phyloP scores from a whole-genome alignment of 1,139 yeast species.

The Blastobotrys indianensis region DNA sequence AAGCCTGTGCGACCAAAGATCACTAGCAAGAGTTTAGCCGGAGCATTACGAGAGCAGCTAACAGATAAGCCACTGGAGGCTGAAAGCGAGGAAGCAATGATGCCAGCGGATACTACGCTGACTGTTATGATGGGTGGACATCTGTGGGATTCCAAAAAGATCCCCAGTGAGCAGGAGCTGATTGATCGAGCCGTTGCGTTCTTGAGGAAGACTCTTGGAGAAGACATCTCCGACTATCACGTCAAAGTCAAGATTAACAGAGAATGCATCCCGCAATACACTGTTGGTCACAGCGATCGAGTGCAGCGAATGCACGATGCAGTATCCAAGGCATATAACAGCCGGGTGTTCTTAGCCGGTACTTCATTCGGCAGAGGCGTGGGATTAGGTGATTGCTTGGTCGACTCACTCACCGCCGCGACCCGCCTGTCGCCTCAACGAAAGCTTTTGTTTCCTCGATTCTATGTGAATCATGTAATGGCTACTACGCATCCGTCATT shows the following conservation, averaged over 20 bases:
- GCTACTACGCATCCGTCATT: slow-evolving; percentile 22
- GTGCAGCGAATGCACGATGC: slow-evolving; percentile 37
- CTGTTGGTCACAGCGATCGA: slow-evolving; percentile 59
- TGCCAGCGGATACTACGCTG: slow-evolving; percentile 44
- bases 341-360: slow-evolving; percentile 62
- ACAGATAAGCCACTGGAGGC: slow-evolving; percentile 2
- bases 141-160: slow-evolving; percentile 36
- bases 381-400: slow-evolving; percentile 85
- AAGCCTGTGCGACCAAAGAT: too few species aligned
- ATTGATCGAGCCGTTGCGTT: slow-evolving; percentile 43
- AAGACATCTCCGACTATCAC: slow-evolving; percentile 37
- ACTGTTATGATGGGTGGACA: slow-evolving; percentile 94
- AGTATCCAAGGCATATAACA: slow-evolving; percentile 36
- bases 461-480: slow-evolving; percentile 25
- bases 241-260: slow-evolving; percentile 35
- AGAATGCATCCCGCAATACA: slow-evolving; percentile 76
- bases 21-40: too few species aligned
- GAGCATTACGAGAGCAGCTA: slow-evolving; percentile 11
- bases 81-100: neutral
- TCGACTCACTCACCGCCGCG: slow-evolving; percentile 58
- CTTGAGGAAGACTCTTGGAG: slow-evolving; percentile 45
- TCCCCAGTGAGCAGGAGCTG: slow-evolving; percentile 34
- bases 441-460: slow-evolving; percentile 28
- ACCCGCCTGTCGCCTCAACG: slow-evolving; percentile 31
- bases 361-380: slow-evolving; percentile 78